A percentile compares a stretch with the other conserved stretches of the same genome.
phyloP scores from a whole-genome alignment of 2,329 filamentous ascomycete species.

The Colletotrichum sublineola region DNA sequence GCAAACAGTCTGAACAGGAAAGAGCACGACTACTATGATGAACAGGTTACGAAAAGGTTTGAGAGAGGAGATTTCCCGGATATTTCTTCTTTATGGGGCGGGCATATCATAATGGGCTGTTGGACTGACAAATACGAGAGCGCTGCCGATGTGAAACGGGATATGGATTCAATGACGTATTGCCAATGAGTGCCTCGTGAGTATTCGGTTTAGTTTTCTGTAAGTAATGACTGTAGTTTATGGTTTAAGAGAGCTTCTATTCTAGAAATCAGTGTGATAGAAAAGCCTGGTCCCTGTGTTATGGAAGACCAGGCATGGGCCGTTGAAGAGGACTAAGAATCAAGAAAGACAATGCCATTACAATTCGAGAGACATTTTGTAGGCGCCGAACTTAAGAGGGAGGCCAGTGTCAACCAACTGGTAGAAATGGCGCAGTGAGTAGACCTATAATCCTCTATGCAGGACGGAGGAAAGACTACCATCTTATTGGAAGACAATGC shows the following conservation, averaged over 20 bases:
- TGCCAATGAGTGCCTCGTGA: not conserved
- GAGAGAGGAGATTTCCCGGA: not conserved
- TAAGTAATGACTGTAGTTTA: not conserved
- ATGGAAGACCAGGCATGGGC: too few relatives aligned
- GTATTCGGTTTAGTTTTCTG: not conserved
- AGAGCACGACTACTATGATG: not conserved
- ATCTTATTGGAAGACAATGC: too few relatives aligned
- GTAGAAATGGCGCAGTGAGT: too few relatives aligned
- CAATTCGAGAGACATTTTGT: too few relatives aligned
- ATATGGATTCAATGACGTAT: not conserved
- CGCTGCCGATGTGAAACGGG: conserved; percentile 5
- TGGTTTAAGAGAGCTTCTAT: not conserved
- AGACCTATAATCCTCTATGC: too few relatives aligned
- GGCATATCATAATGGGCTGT: conserved; percentile 11
- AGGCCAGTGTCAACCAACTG: too few relatives aligned
- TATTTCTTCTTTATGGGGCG: conserved; percentile 6
- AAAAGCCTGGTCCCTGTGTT: not conserved
- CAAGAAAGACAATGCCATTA: too few relatives aligned
- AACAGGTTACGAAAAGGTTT: not conserved
- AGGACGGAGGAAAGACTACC: too few relatives aligned
- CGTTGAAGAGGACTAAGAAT: too few relatives aligned
- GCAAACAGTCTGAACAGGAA: not conserved
- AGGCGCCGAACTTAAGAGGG: too few relatives aligned
- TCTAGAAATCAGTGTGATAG: not conserved
- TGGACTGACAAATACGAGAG: conserved; percentile 7